phyloP scores from a whole-genome alignment of 768 basidiomycete genomes.

The Phanerodontia chrysosporium region DNA sequence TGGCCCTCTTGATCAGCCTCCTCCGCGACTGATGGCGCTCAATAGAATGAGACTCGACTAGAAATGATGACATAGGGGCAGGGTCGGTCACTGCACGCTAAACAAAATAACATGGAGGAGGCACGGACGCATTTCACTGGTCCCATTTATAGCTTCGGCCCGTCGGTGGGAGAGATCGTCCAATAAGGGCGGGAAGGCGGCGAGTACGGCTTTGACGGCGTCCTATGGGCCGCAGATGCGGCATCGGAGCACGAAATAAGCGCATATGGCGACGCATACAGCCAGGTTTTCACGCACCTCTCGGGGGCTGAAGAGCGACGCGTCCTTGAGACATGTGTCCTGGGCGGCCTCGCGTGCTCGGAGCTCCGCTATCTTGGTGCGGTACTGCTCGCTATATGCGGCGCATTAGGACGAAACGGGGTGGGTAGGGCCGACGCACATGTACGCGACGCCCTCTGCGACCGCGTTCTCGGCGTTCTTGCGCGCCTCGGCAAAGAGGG shows the following conservation, averaged over 20 bases:
- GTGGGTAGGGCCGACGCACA: conserved; percentile 12
- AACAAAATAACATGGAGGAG: background rate
- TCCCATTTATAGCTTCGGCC: conserved; percentile 26
- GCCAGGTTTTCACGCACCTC: conserved; percentile 13
- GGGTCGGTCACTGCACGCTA: background rate
- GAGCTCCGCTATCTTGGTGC: conserved; percentile 17
- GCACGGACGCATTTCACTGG: conserved; percentile 31
- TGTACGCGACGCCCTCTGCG: conserved; percentile 16
- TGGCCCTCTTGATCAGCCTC: conserved; percentile 29
- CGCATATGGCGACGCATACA: conserved; percentile 8
- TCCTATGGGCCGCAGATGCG: conserved; percentile 9
- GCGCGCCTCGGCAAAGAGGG: conserved; percentile 18
- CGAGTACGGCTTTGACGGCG: conserved; percentile 16
- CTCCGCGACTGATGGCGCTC: conserved; percentile 32
- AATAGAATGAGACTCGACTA: conserved; percentile 29
- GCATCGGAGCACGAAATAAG: background rate
- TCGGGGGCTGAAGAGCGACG: conserved; percentile 12
- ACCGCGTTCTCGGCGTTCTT: conserved; percentile 17
- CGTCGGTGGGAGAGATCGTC: conserved; percentile 31
- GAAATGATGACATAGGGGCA: background rate
- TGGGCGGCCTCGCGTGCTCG: conserved; percentile 19
- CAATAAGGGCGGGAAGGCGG: conserved; percentile 21
- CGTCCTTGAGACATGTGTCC: conserved; percentile 14
- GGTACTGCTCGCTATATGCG: conserved; percentile 25
- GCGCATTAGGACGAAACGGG: conserved; percentile 12